Base-by-base conservation (phyloP, 768 basidiomycete genomes). In the Clitopilus hobsonii region DNA sequence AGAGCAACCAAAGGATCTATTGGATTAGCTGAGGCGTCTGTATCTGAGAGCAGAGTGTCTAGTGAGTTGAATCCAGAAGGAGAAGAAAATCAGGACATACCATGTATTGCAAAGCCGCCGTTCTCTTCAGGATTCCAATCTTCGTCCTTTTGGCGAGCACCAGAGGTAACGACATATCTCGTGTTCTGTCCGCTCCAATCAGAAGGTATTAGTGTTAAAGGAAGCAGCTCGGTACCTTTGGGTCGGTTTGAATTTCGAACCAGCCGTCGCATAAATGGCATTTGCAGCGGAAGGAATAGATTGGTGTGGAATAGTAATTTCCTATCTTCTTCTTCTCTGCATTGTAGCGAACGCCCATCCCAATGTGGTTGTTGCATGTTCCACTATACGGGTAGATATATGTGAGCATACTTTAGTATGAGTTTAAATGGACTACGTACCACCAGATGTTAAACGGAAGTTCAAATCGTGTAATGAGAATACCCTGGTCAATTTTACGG, bases 271-370 rank as follows among this genome's bases (percentile, higher is more conserved):
- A 98, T 1, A 98, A 73, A 69, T 98, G 95, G 65, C 96, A 99
- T 80, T 99, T 99, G 72, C 97, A 98, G 47, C 94, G 82, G 69
- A 99, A 99, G 5, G 88, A 90, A 67, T 76, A 98, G 53, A 99
- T 98, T 8, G 94, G 91, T 0, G 95, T 98, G 5, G 92, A 91
- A 66, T 89, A 94, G 71, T 99, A 99, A 55, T 82, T 85, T 13
- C 97, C 97, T 28, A 98, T 82, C 70, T 96, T 98, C 76, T 89
- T 89, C 83, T 99, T 99, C 71, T 98, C 95, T 0, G 97, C 97
- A 61, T 99, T 99, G 77, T 98, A 99, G n/a, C 97, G 90, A 1
- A 99, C 97, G 22, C 97, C 97, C 84, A 97, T 97, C 10, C 97
- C 97, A 51, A 99, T 92, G 73, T 98, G 97, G 61, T 89, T 89